Base-by-base conservation (phyloP, 2,329 filamentous ascomycete genomes). In the Ophiostoma australiae region DNA sequence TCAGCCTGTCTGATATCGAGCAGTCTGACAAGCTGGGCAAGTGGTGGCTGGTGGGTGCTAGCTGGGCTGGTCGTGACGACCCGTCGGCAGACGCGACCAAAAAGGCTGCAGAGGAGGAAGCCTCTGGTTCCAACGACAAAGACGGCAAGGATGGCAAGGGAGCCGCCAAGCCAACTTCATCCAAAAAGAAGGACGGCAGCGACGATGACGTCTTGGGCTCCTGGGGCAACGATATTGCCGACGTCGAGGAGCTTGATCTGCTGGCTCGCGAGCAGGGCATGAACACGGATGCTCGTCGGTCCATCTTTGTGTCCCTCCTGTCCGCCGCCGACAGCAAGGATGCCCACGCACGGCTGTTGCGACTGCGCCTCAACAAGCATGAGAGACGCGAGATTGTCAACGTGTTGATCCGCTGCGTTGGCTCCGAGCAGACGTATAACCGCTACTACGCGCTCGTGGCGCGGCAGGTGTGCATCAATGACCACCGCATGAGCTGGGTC, bases 41-140 rank as follows among this genome's bases (percentile, higher is more conserved):
- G 82, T 99, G 95, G 95, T 99, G 95, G 95, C 87, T 98, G 27
- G 92, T 98, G 5, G 95, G 95, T 69, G 94, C 95, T n/a, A 97
- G 93, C 79, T 97, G 94, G 87, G 82, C 85, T 4, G 86, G 85
- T 33, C 77, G 76, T 2, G 70, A 63, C 17, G 63, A 48, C 63
- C 76, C 3, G 61, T 23, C 27, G 41, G 61, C 63, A 48, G 2
- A 66, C 52, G 33, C 71, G 58, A 61, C n/a, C 10, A 58, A 75
- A 48, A 75, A 75, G 23, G 71, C 37, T 75, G 27, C 20, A 15
- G 63, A 35, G 11, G 63, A 72, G 15, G 44, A 3, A 35, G 41
- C 6, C 7, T 37, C 15, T 31, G 23, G 11, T n/a, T n/a, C 15
- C 8, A 44, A 48, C n/a, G 63, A 27, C 35, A 66, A 39, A 20